Evolutionary conservation across 768 basidiomycete genomes (phyloP), one percentile per base, ranked within the genome.

Genomic region (Tulasnella sp.): DNA sequence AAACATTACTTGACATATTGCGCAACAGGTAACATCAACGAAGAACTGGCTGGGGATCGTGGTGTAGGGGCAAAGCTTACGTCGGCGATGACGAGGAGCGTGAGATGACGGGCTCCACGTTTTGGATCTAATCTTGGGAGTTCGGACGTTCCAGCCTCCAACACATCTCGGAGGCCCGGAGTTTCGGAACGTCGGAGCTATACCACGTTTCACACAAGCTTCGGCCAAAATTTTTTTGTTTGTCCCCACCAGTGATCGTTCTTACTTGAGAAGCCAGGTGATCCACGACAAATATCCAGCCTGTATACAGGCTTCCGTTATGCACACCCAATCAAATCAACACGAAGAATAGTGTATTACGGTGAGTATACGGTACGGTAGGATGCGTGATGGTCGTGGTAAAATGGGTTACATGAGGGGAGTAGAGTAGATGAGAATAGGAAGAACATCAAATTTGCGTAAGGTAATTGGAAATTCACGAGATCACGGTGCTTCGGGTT

Each of bases 81-180:
- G 61, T 67, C 61, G 61, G 29, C 26, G 61, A 67, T 67, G 61
- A 51, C 48, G 32, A 23, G 20, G 55, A 29, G 48, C 61, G 61
- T 67, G 61, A 67, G 61, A 67, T 67, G 61, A 67, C 61, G 61
- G 61, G 61, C 61, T 67, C 61, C 61, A 67, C 61, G 61, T 67
- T 67, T 67, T 67, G 61, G 15, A 29, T 15, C 61, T 67, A 67
- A 67, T 26, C n/a, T 32, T 67, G 48, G 48, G 23, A 51, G 23
- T 20, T 51, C 42, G 46, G 46, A 48, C 15, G n/a, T 16, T 9
- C 46, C 46, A 13, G 5, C 18, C 3, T 16, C 46, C 11, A 20
- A 13, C 13, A 3, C n/a, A 18, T 4, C 51, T n/a, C n/a, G 3
- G 20, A 13, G 26, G 26, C 0, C 32, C 61, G 61, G n/a, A 26